phyloP scores from a whole-genome alignment of 176 grass and related monocot species.

The Poa annua region DNA sequence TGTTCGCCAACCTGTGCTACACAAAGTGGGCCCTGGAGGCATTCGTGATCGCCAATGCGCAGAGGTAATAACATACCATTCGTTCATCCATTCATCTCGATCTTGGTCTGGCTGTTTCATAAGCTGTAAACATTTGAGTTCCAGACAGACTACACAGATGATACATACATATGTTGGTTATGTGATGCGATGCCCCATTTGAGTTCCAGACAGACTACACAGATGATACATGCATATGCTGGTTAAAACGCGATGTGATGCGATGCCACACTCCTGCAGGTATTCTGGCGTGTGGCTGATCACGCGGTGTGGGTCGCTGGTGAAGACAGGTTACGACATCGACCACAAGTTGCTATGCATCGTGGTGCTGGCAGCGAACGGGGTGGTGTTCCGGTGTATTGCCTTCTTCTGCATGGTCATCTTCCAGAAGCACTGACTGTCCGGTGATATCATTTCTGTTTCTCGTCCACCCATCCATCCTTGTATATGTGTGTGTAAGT shows the following conservation, averaged over 20 bases:
- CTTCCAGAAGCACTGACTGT: slow-evolving; percentile 66
- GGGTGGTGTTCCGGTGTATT: slow-evolving; percentile 70
- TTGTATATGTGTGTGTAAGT: neutral
- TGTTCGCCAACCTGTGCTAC: slow-evolving; percentile 82
- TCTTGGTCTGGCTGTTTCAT: neutral
- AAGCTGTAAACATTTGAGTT: too few relatives aligned
- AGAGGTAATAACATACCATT: slow-evolving; percentile 67
- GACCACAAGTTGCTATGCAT: slow-evolving; percentile 66
- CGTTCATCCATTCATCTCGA: neutral
- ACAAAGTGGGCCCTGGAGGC: slow-evolving; percentile 91
- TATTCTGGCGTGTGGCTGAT: slow-evolving; percentile 77
- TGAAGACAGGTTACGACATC: slow-evolving; percentile 67
- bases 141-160: too few relatives aligned
- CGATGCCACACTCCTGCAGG: neutral
- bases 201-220: too few relatives aligned
- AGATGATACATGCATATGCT: too few relatives aligned
- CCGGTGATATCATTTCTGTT: too few relatives aligned
- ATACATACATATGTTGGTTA: too few relatives aligned
- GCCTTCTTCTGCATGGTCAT: slow-evolving; percentile 92
- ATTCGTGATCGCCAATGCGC: slow-evolving; percentile 76
- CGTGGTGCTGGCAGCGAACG: slow-evolving; percentile 62
- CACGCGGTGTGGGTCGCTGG: slow-evolving; percentile 69
- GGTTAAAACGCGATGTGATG: too few relatives aligned
- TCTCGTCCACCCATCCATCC: too few relatives aligned
- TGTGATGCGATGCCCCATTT: too few relatives aligned